phyloP scores from a whole-genome alignment of 2,329 filamentous ascomycete species.

The Aspergillus awamori region DNA sequence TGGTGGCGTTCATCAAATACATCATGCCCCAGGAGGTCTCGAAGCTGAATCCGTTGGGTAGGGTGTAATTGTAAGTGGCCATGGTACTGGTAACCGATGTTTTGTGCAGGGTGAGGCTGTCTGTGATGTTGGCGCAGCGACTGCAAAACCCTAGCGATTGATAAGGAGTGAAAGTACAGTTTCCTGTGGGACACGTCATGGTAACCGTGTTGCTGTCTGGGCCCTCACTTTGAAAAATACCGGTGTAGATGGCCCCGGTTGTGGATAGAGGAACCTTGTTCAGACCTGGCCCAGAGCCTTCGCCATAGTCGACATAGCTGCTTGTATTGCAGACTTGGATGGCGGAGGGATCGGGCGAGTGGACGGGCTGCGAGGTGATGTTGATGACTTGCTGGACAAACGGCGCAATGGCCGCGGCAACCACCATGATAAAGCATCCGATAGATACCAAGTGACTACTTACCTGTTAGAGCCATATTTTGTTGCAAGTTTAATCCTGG shows the following conservation, averaged over 20 bases:
- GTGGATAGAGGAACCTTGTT: constrained; percentile 29
- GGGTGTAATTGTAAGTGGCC: constrained; percentile 21
- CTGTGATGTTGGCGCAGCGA: constrained; percentile 26
- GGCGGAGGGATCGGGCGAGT: constrained; percentile 16
- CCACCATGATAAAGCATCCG: constrained; percentile 32
- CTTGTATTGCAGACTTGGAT: constrained; percentile 28
- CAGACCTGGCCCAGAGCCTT: constrained; percentile 25
- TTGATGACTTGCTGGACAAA: constrained; percentile 36
- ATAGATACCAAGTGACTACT: constrained; percentile 30
- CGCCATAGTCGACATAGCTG: constrained; percentile 24
- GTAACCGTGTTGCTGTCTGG: constrained; percentile 22
- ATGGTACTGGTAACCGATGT: not conserved
- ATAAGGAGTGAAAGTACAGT: constrained; percentile 35
- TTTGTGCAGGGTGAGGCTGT: constrained; percentile 11
- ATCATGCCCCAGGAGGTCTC: constrained; percentile 15
- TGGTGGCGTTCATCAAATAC: constrained; percentile 28
- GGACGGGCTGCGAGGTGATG: constrained; percentile 23
- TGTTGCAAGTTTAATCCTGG: no score
- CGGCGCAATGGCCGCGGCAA: constrained; percentile 33
- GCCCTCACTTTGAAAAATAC: constrained; percentile 28
- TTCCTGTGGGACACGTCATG: constrained; percentile 36
- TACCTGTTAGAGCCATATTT: not conserved
- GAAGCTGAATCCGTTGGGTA: constrained; percentile 25
- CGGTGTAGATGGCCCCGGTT: constrained; percentile 35
- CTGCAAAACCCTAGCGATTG: constrained; percentile 37